Evolutionary conservation across 2,329 filamentous ascomycete species (phyloP).

Genomic region (Fusarium subtropicale): DNA sequence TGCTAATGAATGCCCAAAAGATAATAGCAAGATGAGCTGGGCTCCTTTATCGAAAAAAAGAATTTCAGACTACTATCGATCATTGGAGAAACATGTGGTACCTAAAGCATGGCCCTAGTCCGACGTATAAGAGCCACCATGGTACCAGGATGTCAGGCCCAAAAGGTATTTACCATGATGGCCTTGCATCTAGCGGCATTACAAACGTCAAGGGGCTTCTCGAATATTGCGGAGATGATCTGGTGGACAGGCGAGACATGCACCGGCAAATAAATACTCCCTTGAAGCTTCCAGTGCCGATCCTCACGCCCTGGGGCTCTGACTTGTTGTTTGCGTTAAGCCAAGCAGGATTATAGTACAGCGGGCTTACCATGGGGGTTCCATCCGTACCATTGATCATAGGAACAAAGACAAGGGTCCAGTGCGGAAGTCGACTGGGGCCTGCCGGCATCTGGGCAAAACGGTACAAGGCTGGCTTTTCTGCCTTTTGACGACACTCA

Average conservation of each 20-base stretch:
- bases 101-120: conserved; percentile 50
- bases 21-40: conserved; percentile 27
- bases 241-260: conserved; percentile 30
- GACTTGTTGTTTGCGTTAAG: conserved; percentile 32
- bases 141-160: conserved; percentile 43
- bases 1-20: conserved; percentile 7
- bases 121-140: conserved; percentile 48
- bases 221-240: conserved; percentile 39
- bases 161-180: conserved; percentile 44
- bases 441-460: background rate
- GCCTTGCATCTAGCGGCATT: conserved; percentile 45
- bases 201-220: conserved; percentile 33
- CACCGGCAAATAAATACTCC: conserved; percentile 31
- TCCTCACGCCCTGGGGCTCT: conserved; percentile 43
- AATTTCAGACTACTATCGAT: conserved; percentile 43
- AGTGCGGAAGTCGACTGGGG: background rate
- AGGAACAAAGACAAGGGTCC: conserved; percentile 1
- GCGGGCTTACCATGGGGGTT: conserved; percentile 24
- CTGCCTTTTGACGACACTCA: background rate
- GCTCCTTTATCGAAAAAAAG: conserved; percentile 34
- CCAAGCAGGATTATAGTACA: conserved; percentile 35
- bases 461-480: conserved; percentile 1
- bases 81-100: conserved; percentile 49
- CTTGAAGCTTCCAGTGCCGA: conserved; percentile 38
- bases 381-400: conserved; percentile 30